These are phyloP conservation scores for Aureobasidium sp. DNA, from an alignment of 2,329 filamentous ascomycete species.

Conservation along the genomic window DNA sequence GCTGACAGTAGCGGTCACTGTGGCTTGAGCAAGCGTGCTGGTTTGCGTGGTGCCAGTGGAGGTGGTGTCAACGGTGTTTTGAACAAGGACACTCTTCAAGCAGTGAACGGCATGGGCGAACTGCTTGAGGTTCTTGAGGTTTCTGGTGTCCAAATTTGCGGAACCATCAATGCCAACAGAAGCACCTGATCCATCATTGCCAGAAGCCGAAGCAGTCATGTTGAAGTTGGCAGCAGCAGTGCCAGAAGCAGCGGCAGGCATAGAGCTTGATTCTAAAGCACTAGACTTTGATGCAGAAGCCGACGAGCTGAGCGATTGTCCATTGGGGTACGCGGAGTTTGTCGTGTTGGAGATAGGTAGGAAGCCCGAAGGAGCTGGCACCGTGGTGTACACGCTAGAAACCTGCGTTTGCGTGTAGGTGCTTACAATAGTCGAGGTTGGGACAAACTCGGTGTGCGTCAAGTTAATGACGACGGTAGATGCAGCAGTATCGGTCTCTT, in stretches of 20 bases:
- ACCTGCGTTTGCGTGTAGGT: slow-evolving; percentile 2
- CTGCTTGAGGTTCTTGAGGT: background rate
- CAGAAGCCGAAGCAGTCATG: background rate
- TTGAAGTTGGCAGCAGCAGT: background rate
- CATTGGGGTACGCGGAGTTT: background rate
- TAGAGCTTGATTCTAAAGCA: background rate
- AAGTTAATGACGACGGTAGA: background rate
- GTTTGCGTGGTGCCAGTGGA: slow-evolving; percentile 9
- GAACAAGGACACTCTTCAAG: slow-evolving; percentile 9
- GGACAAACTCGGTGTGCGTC: background rate
- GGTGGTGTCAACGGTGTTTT: slow-evolving; percentile 1
- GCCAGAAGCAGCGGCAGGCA: background rate
- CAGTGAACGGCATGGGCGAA: slow-evolving; percentile 5
- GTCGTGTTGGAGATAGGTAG: background rate
- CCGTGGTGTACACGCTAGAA: slow-evolving; percentile 2
- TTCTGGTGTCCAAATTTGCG: background rate
- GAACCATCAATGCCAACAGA: background rate
- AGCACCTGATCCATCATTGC: background rate
- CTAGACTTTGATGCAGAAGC: background rate
- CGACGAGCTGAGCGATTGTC: background rate
- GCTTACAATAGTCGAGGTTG: slow-evolving; percentile 1
- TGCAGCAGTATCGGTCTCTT: background rate
- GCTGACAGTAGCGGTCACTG: slow-evolving; percentile 10
- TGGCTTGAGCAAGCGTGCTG: slow-evolving; percentile 5
- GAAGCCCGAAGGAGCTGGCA: background rate